A percentile compares a stretch with the other conserved stretches of the same genome.
phyloP scores from a whole-genome alignment of 2,329 filamentous ascomycete species.

The Verticillium tricorpus region DNA sequence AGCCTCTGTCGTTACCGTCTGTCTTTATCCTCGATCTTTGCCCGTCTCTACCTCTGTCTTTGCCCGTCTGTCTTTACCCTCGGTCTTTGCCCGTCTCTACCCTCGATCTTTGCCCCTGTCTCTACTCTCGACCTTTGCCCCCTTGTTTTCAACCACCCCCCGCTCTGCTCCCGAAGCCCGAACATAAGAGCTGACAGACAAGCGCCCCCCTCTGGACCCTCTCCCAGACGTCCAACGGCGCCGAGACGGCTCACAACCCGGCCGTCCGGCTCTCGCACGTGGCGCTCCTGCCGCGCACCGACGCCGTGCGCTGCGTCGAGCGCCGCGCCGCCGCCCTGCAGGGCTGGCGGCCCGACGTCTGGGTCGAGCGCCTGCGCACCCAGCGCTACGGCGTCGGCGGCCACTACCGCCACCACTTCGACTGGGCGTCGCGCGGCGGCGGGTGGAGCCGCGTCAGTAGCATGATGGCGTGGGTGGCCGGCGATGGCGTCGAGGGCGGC shows the following conservation, averaged over 20 bases:
- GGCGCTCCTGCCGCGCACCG: slow-evolving; percentile 44
- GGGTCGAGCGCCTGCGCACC: slow-evolving; percentile 47
- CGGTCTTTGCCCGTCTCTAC: too few species aligned
- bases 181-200: background rate
- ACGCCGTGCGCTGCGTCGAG: slow-evolving; percentile 41
- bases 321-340: slow-evolving; percentile 41
- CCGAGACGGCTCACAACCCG: slow-evolving; percentile 32
- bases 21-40: too few species aligned
- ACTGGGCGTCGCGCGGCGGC: slow-evolving; percentile 40
- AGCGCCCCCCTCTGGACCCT: slow-evolving; percentile 45
- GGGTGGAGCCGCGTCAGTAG: slow-evolving; percentile 48
- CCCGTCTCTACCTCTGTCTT: too few species aligned
- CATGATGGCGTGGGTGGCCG: slow-evolving; percentile 50
- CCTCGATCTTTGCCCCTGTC: too few species aligned
- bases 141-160: too few species aligned
- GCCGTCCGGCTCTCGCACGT: slow-evolving; percentile 48
- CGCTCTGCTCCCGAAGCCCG: too few species aligned
- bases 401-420: slow-evolving; percentile 51
- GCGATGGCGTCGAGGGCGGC: slow-evolving; percentile 36
- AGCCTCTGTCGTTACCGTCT: too few species aligned
- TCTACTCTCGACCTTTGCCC: too few species aligned
- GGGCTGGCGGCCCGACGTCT: slow-evolving; percentile 49
- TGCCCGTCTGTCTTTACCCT: too few species aligned
- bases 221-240: slow-evolving; percentile 44
- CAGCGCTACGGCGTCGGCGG: slow-evolving; percentile 43